Conservation (phyloP, 2,329 filamentous ascomycete genomes). For the Myriosclerotinia curreyana region DNA sequence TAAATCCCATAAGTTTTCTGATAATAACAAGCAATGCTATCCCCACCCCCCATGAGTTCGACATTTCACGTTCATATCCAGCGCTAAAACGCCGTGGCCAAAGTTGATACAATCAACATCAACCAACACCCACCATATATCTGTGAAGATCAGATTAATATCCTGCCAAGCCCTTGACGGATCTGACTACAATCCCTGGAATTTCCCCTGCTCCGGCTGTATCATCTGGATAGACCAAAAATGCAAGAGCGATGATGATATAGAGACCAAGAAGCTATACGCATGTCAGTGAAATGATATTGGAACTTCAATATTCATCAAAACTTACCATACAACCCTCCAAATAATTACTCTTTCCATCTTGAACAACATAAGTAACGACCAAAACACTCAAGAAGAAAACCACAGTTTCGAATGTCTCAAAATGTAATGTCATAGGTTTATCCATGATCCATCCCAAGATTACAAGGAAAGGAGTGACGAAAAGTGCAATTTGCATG, state of each 20-base stretch:
- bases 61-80: constrained; percentile 7
- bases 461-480: constrained; percentile 75
- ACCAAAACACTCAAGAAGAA: constrained; percentile 74
- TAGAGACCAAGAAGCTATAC: constrained; percentile 54
- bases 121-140: neutral
- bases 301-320: too few relatives aligned
- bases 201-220: constrained; percentile 27
- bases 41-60: too few relatives aligned
- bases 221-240: constrained; percentile 58
- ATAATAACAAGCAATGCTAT: constrained; percentile 1
- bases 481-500: constrained; percentile 76
- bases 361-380: constrained; percentile 72
- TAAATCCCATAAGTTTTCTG: neutral
- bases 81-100: constrained; percentile 15
- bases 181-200: constrained; percentile 17
- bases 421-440: constrained; percentile 73
- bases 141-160: constrained; percentile 12
- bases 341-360: constrained; percentile 82
- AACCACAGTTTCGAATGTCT: constrained; percentile 74
- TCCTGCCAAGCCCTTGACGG: constrained; percentile 19
- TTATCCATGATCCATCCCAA: constrained; percentile 69
- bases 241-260: constrained; percentile 57
- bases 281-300: constrained; percentile 7
- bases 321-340: constrained; percentile 64
- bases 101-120: neutral